These are phyloP conservation scores for Tricholoma furcatifolium DNA, from an alignment of 768 basidiomycete species.

Conservation along the genomic window DNA sequence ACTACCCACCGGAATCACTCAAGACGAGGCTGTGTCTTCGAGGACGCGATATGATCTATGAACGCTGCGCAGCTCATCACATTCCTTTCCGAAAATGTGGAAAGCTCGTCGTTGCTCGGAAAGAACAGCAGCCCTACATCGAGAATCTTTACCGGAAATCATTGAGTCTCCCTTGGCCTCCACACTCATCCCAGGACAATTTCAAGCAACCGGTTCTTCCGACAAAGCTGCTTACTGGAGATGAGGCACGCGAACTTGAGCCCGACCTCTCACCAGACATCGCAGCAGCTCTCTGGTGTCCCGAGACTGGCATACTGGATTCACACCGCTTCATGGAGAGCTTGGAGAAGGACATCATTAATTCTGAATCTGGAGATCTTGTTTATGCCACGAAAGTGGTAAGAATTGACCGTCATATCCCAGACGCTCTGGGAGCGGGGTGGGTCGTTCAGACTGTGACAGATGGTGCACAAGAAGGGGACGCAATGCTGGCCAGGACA, in stretches of 20 bases:
- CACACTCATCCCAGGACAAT: conserved; percentile 28
- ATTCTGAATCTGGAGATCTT: conserved; percentile 66
- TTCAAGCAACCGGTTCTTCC: conserved; percentile 46
- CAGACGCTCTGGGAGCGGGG: conserved; percentile 48
- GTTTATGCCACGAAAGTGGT: conserved; percentile 82
- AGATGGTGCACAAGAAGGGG: conserved; percentile 39
- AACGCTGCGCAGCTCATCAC: conserved; percentile 58
- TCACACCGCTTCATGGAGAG: conserved; percentile 82
- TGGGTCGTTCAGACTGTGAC: conserved; percentile 89
- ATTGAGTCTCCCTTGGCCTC: conserved; percentile 49
- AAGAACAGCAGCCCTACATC: conserved; percentile 69
- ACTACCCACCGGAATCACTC: conserved; percentile 79
- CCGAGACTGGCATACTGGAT: conserved; percentile 88
- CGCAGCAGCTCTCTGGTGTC: conserved; percentile 72
- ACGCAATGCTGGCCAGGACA: conserved; percentile 70
- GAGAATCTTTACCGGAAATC: conserved; percentile 66
- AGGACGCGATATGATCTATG: conserved; percentile 82
- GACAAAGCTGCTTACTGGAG: conserved; percentile 64
- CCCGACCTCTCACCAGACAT: conserved; percentile 79
- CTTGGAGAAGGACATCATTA: conserved; percentile 77
- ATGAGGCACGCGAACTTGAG: conserved; percentile 71
- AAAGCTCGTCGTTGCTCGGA: conserved; percentile 85
- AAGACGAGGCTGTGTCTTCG: conserved; percentile 87
- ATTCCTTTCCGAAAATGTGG: conserved; percentile 76
- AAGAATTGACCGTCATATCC: conserved; percentile 68